Evolutionary conservation across 495 filamentous ascomycete genomes (phyloP).

Genomic region (Aspergillus nidulans): DNA sequence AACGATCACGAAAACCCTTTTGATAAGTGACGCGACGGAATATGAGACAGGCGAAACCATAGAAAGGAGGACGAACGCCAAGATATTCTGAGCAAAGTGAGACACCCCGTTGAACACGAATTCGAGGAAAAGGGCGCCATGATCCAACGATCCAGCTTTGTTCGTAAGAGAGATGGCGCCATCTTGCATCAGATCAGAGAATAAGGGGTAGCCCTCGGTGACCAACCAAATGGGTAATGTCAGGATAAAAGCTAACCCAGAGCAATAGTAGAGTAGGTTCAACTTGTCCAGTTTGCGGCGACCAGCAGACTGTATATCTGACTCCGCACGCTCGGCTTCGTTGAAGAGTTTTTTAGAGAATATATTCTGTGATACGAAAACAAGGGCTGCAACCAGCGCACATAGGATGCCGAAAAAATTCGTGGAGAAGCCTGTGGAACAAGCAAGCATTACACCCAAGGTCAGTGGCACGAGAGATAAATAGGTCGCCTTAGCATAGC

Average conservation of each 20-base stretch:
- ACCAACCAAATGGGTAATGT: slow-evolving; percentile 94
- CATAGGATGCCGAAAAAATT: slow-evolving; percentile 84
- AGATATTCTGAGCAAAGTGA: slow-evolving; percentile 93
- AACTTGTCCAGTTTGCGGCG: slow-evolving; percentile 87
- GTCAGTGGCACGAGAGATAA: slow-evolving; percentile 90
- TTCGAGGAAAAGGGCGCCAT: slow-evolving; percentile 71
- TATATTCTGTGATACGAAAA: slow-evolving; percentile 99
- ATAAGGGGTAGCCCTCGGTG: slow-evolving; percentile 73
- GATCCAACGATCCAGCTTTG: slow-evolving; percentile 67
- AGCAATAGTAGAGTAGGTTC: slow-evolving; percentile 95
- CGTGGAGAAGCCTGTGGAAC: slow-evolving; percentile 80
- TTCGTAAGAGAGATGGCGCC: slow-evolving; percentile 66
- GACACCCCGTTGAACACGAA: slow-evolving; percentile 97
- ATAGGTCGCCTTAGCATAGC: slow-evolving; percentile 84
- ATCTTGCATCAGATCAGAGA: slow-evolving; percentile 41
- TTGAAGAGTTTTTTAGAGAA: slow-evolving; percentile 99
- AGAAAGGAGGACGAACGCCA: slow-evolving; percentile 87
- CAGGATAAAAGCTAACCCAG: slow-evolving; percentile 80
- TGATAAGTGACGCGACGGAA: slow-evolving; percentile 90
- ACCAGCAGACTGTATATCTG: slow-evolving; percentile 53
- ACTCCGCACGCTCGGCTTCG: slow-evolving; percentile 77
- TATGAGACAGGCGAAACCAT: slow-evolving; percentile 96
- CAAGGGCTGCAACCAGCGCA: slow-evolving; percentile 79
- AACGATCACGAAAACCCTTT: slow-evolving; percentile 94
- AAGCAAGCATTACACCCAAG: slow-evolving; percentile 89